A percentile compares a stretch with the other conserved stretches of the same genome.
phyloP scores from a whole-genome alignment of 495 filamentous ascomycete genomes.

The Letharia columbiana region DNA sequence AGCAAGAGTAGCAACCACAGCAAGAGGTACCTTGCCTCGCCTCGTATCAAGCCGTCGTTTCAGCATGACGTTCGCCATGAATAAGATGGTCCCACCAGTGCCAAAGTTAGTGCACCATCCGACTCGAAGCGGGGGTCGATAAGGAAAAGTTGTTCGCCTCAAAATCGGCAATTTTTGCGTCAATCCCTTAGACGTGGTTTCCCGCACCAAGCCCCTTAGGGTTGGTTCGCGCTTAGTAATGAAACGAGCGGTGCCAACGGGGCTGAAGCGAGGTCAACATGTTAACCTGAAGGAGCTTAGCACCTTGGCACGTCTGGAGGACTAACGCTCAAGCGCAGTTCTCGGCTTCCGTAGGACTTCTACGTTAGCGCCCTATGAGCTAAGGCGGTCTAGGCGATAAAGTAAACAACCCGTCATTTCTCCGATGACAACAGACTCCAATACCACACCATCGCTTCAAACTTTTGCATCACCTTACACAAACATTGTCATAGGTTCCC shows the following conservation, averaged over 20 bases:
- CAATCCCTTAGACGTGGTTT: too few relatives aligned
- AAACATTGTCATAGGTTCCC: neutral
- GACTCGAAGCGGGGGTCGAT: neutral
- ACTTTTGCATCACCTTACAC: neutral
- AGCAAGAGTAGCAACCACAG: too few relatives aligned
- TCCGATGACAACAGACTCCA: neutral
- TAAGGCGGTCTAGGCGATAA: slow-evolving; percentile 6
- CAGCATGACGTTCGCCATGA: neutral
- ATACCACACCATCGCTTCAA: neutral
- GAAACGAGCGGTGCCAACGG: too few relatives aligned
- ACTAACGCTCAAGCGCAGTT: neutral
- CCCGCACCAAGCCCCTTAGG: neutral
- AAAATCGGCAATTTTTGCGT: neutral
- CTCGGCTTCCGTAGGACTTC: neutral
- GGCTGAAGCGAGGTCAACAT: neutral
- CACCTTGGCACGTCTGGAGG: too few relatives aligned
- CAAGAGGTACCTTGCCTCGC: too few relatives aligned
- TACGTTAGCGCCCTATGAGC: neutral
- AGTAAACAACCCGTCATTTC: slow-evolving; percentile 7
- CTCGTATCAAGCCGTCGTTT: neutral
- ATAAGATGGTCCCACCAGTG: neutral
- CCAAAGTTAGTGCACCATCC: neutral
- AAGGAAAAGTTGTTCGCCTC: neutral
- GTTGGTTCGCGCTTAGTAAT: too few relatives aligned
- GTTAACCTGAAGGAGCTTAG: too few relatives aligned